Conservation (phyloP, 2,329 filamentous ascomycete genomes). For the Ophiosphaerella korrae region DNA sequence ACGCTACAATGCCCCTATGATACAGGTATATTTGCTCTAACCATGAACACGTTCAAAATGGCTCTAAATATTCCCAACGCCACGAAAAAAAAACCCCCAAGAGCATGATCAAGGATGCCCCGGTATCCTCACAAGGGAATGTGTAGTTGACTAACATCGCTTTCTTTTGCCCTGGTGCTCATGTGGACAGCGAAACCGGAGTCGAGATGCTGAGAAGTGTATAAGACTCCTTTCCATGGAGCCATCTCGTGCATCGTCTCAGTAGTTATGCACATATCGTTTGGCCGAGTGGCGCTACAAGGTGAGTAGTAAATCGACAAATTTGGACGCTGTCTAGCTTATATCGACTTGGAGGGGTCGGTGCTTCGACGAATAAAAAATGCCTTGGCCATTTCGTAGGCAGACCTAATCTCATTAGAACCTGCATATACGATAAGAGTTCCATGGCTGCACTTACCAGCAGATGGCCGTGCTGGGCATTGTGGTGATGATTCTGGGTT, state of each 20-base stretch:
- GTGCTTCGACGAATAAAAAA: conserved; percentile 62
- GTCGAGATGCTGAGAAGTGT: conserved; percentile 25
- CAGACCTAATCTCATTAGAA: conserved; percentile 54
- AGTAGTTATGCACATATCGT: conserved; percentile 13
- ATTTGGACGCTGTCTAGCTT: conserved; percentile 4
- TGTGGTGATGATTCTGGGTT: conserved; percentile 89
- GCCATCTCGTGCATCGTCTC: conserved; percentile 18
- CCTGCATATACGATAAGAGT: neutral
- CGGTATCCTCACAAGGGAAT: conserved; percentile 36
- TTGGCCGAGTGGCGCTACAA: conserved; percentile 4
- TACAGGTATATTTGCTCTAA: conserved; percentile 35
- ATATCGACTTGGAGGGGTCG: conserved; percentile 31
- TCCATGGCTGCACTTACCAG: conserved; percentile 66
- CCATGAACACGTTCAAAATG: conserved; percentile 29
- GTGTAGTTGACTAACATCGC: conserved; percentile 19
- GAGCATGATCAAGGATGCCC: conserved; percentile 27
- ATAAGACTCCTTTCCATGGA: conserved; percentile 14
- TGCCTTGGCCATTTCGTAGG: conserved; percentile 71
- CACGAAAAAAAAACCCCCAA: conserved; percentile 24
- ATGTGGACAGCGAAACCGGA: conserved; percentile 17
- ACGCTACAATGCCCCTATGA: conserved; percentile 33
- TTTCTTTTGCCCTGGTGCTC: conserved; percentile 18
- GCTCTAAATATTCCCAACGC: conserved; percentile 32
- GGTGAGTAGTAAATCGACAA: conserved; percentile 5
- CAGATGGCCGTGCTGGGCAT: conserved; percentile 99